These are phyloP conservation scores for Colletotrichum salicis DNA, from an alignment of 2,329 filamentous ascomycete species.

Conservation along the genomic window DNA sequence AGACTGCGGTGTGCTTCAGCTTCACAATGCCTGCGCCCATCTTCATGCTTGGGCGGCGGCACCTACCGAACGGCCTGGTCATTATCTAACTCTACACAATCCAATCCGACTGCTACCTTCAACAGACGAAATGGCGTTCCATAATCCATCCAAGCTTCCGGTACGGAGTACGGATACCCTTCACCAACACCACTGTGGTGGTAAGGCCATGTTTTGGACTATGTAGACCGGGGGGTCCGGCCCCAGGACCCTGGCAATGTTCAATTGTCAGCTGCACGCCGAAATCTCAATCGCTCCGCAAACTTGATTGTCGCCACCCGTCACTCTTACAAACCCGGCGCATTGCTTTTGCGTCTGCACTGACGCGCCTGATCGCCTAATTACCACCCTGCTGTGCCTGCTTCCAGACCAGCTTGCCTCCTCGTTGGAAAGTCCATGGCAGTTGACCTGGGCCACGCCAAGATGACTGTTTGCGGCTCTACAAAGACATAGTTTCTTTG, in stretches of 20 bases:
- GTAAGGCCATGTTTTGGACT: background rate
- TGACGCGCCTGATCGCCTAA: conserved; percentile 16
- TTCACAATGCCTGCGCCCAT: conserved; percentile 24
- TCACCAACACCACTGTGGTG: background rate
- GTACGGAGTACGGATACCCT: background rate
- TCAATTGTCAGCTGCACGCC: conserved; percentile 15
- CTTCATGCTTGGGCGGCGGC: conserved; percentile 13
- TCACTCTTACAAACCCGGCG: background rate
- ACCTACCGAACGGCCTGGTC: conserved; percentile 20
- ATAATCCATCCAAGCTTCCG: background rate
- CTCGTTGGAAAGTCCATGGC: background rate
- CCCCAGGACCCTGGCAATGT: conserved; percentile 3
- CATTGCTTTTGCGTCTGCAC: conserved; percentile 8
- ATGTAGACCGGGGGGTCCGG: background rate
- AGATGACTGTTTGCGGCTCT: conserved; percentile 2
- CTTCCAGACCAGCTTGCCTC: background rate
- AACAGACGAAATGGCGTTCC: background rate
- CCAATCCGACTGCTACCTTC: background rate
- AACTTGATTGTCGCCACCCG: background rate
- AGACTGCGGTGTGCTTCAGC: conserved; percentile 17
- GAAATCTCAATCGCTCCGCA: conserved; percentile 2
- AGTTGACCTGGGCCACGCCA: background rate
- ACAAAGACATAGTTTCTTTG: conserved; percentile 1
- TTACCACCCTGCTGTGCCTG: background rate
- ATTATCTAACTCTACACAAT: background rate